Evolutionary conservation across 2,329 filamentous ascomycete species (phyloP), one percentile per base, ranked within the genome.

Genomic region (Coniochaeta sp.): DNA sequence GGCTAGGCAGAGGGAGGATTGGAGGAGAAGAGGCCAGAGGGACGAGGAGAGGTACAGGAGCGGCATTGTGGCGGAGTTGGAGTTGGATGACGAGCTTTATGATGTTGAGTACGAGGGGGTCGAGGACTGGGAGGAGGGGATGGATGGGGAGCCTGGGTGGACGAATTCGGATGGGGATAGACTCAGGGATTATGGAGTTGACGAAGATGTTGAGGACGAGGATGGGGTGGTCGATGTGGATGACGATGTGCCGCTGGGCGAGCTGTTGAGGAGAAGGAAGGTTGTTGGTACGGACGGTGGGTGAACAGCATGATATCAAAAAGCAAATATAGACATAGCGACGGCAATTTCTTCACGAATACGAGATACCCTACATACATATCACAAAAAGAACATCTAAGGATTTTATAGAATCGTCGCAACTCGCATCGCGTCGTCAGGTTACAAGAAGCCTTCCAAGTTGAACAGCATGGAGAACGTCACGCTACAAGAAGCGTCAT

Each of bases 151-250:
- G 60, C 76, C 77, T 38, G 78, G 72, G 5, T 94, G 88, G 88
- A 81, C 76, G 0, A 92, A 91, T 58, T 76, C 81, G 0, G 87
- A 92, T 50, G 89, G 88, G 1, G 87, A 92, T 62, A 74, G 82
- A 30, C 68, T 94, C 48, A 75, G 79, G 38, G 89, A 94, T 60
- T 94, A 85, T 61, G 89, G 89, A 1, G 87, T 94, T 0, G 89
- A 92, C 58, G 86, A 90, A 60, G 86, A 88, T 13, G 79, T 77
- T 0, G 85, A 90, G 52, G 62, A 60, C 27, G 61, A 62, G 20
- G 52, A 61, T 33, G 27, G 31, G 6, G 42, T 45, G 3, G 5
- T 56, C 3, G 61, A 62, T 4, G 67, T 7, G 12, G 45, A 48
- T 31, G 77, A 80, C 1, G 83, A 91, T 59, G 69, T 92, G 13